These are phyloP conservation scores for Yamadazyma spencermartinsiae DNA, from an alignment of 1,139 yeast species.

Conservation along the genomic window DNA sequence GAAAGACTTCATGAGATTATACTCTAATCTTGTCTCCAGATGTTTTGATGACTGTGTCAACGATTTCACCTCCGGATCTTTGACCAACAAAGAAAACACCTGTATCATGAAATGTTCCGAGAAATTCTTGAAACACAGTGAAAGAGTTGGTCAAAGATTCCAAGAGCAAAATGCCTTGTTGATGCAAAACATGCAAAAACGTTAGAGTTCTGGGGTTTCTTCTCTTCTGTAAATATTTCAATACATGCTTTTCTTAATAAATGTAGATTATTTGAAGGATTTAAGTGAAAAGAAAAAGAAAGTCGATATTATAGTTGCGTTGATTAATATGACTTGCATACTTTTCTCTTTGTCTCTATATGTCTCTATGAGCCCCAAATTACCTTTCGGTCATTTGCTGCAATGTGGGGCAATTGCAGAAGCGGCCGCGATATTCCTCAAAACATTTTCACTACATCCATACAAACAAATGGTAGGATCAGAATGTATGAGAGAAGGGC, in stretches of 20 bases:
- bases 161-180: constrained; percentile 83
- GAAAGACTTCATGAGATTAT: constrained; percentile 97
- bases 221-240: neutral
- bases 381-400: too few relatives aligned
- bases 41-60: constrained; percentile 97
- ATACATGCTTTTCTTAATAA: neutral
- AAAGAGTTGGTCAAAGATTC: constrained; percentile 98
- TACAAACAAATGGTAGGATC: constrained; percentile 11
- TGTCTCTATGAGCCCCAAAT: too few relatives aligned
- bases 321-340: too few relatives aligned
- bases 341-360: too few relatives aligned
- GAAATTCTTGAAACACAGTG: constrained; percentile 96
- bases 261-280: too few relatives aligned
- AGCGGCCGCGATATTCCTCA: too few relatives aligned
- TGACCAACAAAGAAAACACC: constrained; percentile 78
- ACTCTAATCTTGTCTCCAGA: constrained; percentile 92
- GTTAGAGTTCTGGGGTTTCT: constrained; percentile 17
- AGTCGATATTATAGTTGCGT: too few relatives aligned
- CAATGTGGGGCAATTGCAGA: too few relatives aligned
- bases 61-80: constrained; percentile 90
- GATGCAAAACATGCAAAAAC: constrained; percentile 49
- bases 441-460: neutral
- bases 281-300: too few relatives aligned
- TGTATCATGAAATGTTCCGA: constrained; percentile 94
- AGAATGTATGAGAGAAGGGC: constrained; percentile 19